These are phyloP conservation scores for Microthlaspi erraticum DNA, from an alignment of 345 rosid species.

Conservation along the genomic window DNA sequence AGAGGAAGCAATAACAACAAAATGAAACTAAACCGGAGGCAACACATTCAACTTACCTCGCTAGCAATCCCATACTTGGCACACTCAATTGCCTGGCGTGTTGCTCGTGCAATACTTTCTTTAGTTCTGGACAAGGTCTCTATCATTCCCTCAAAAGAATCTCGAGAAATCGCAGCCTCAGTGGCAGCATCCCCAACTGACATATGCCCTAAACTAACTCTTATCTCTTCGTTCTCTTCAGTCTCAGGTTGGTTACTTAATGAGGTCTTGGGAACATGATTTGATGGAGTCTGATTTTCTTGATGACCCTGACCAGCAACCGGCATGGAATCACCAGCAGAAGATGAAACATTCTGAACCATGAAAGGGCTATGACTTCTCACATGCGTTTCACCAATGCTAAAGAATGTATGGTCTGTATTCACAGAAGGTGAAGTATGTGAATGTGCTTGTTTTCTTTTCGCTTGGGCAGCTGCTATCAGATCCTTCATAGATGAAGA, in stretches of 20 bases:
- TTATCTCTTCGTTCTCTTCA: constrained; percentile 73
- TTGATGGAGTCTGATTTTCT: constrained; percentile 55
- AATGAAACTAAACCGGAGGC: constrained; percentile 8
- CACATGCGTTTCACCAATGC: constrained; percentile 51
- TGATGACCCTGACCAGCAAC: constrained; percentile 52
- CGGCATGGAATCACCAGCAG: constrained; percentile 47
- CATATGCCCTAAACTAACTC: constrained; percentile 62
- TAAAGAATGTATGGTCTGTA: constrained; percentile 45
- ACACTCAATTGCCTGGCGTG: constrained; percentile 95
- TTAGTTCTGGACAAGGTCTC: constrained; percentile 96
- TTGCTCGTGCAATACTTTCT: constrained; percentile 97
- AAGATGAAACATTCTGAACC: constrained; percentile 56
- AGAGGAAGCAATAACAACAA: constrained; percentile 8
- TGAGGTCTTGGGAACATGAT: constrained; percentile 51
- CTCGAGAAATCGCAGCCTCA: constrained; percentile 95
- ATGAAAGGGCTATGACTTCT: constrained; percentile 57
- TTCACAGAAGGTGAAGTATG: constrained; percentile 57
- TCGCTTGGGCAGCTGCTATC: constrained; percentile 95
- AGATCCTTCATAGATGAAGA: constrained; percentile 76
- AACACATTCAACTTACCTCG: constrained; percentile 62
- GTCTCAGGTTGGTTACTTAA: constrained; percentile 50
- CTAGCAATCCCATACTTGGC: constrained; percentile 92
- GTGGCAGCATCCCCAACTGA: constrained; percentile 75
- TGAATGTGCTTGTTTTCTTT: constrained; percentile 76
- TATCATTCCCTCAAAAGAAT: constrained; percentile 98